A percentile compares a stretch with the other conserved stretches of the same genome.
Evolutionary conservation across 2,329 filamentous ascomycete genomes (phyloP).

Genomic region (Paraphaeosphaeria sporulosa): DNA sequence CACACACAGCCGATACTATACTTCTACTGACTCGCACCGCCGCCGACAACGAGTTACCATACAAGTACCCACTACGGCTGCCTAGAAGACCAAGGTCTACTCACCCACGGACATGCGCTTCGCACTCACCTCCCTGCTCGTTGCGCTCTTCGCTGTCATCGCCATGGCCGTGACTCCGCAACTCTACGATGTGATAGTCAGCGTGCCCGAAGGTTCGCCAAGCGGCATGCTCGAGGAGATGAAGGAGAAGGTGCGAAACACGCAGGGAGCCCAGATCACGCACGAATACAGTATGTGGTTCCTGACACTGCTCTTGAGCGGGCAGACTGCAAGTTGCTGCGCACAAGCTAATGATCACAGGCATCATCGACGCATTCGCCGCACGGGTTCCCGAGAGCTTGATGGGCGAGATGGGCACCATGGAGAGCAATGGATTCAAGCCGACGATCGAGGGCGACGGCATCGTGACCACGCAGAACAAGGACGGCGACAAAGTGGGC

Average conservation of each 20-base stretch:
- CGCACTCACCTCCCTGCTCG: slow-evolving; percentile 63
- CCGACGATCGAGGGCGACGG: slow-evolving; percentile 80
- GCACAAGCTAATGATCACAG: slow-evolving; percentile 11
- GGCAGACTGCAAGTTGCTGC: background rate
- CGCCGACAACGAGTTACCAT: background rate
- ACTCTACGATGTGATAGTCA: slow-evolving; percentile 79
- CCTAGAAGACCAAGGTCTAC: slow-evolving; percentile 9
- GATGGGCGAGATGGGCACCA: slow-evolving; percentile 71
- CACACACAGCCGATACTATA: slow-evolving; percentile 3
- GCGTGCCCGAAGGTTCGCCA: slow-evolving; percentile 75
- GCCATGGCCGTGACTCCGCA: slow-evolving; percentile 65
- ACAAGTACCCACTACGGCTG: slow-evolving; percentile 1
- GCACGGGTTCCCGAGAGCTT: slow-evolving; percentile 74
- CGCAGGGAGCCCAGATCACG: slow-evolving; percentile 71
- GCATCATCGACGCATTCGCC: slow-evolving; percentile 73
- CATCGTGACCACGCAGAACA: slow-evolving; percentile 59
- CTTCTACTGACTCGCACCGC: background rate
- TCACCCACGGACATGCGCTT: slow-evolving; percentile 67
- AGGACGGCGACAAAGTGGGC: slow-evolving; percentile 15
- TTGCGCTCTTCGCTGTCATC: slow-evolving; percentile 65
- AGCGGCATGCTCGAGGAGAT: slow-evolving; percentile 73
- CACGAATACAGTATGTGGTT: slow-evolving; percentile 70
- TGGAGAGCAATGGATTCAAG: slow-evolving; percentile 64
- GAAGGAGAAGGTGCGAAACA: slow-evolving; percentile 72
- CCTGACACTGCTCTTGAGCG: background rate